Percentiles rank a stretch among this genome's conserved stretches.
Conservation (phyloP, 768 basidiomycete species). For the Mycena galericulata region DNA sequence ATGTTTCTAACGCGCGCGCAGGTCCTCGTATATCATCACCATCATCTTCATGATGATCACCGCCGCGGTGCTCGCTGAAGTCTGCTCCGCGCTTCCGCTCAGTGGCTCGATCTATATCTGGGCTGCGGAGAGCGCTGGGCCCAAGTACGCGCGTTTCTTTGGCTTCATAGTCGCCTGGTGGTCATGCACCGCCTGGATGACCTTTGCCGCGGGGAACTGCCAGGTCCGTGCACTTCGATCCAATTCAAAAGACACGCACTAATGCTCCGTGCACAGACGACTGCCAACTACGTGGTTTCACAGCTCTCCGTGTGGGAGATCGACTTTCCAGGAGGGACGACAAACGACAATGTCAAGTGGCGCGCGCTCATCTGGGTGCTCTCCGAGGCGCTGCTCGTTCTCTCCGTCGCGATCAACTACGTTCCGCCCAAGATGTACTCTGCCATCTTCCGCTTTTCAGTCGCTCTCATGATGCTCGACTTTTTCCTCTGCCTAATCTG, state of each 20-base stretch:
- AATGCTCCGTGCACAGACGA: no score
- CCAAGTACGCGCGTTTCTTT: slow-evolving; percentile 86
- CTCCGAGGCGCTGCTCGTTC: slow-evolving; percentile 76
- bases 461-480: slow-evolving; percentile 84
- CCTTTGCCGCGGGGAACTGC: slow-evolving; percentile 89
- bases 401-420: slow-evolving; percentile 87
- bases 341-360: slow-evolving; percentile 82
- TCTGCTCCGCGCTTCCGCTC: slow-evolving; percentile 88
- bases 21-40: slow-evolving; percentile 90
- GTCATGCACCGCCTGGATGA: slow-evolving; percentile 97
- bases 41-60: slow-evolving; percentile 91
- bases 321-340: slow-evolving; percentile 85
- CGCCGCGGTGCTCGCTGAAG: slow-evolving; percentile 87
- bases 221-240: slow-evolving; percentile 67
- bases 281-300: slow-evolving; percentile 92
- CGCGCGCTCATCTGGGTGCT: slow-evolving; percentile 87
- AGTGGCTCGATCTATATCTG: slow-evolving; percentile 96
- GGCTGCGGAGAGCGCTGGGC: slow-evolving; percentile 93
- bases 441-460: slow-evolving; percentile 79
- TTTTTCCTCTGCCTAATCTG: slow-evolving; percentile 91
- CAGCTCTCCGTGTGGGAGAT: slow-evolving; percentile 84
- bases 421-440: slow-evolving; percentile 84
- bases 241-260: no score
- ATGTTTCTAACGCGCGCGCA: slow-evolving; percentile 51
- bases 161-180: slow-evolving; percentile 95